Evolutionary conservation across 352 stramenopile species (phyloP), one percentile per base, ranked within the genome.

Genomic region (Aphanomyces astaci): DNA sequence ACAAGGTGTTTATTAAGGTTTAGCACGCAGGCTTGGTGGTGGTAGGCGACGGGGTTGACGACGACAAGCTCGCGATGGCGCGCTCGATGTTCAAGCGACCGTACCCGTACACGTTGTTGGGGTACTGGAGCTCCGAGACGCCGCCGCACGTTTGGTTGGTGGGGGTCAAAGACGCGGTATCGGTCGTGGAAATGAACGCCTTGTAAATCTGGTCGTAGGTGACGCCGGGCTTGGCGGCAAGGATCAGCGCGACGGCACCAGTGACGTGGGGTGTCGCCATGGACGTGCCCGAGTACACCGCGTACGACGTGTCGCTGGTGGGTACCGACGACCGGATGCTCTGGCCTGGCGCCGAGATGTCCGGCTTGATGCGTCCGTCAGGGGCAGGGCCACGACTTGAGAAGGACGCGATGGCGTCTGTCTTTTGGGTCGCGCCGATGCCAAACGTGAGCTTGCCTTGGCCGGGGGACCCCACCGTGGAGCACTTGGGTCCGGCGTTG

Each of bases 261-360:
- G 67, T 31, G 5, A 78, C 73, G 17, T 76, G 73, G 0, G 73
- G 73, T 3, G 71, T 60, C 4, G 73, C 73, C 72, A 77, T 74
- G 40, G 57, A 72, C 30, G 73, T 78, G n/a, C 73, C 73, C 27
- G 68, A 72, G 45, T 73, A 71, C 43, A 55, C 32, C 13, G 48
- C 56, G 66, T 78, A 78, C 11, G 56, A 36, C n/a, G 51, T 73
- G 63, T 78, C 71, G 4, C 36, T 32, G 1, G 39, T 57, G 13
- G 56, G 53, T 19, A 65, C 46, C 4, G 74, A 52, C 10, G 70
- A 75, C 19, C 48, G 68, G n/a, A 78, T 33, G n/a, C 39, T 19
- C 2, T 68, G 33, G 22, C 73, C 73, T 2, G 73, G 73, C 4
- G 73, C 73, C 19, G 55, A 67, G 40, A 78, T 67, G n/a, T 76